A percentile compares a stretch with the other conserved stretches of the same genome.
Conservation (phyloP, 768 basidiomycete species). For the Multifurca ochricompacta region DNA sequence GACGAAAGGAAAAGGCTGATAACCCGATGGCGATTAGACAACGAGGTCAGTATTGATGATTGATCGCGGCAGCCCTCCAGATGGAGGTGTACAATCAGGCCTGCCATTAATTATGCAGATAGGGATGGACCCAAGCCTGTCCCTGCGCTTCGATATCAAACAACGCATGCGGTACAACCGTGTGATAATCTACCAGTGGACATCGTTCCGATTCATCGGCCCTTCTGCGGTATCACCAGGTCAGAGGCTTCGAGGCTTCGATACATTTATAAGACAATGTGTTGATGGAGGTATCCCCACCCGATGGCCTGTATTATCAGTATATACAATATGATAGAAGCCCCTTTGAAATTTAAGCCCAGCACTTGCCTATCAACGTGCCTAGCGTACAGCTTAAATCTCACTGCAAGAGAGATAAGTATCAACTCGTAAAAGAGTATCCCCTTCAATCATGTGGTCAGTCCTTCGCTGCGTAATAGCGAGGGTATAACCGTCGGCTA, state of each 20-base stretch:
- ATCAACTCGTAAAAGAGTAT: too few relatives aligned
- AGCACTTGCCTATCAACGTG: too few relatives aligned
- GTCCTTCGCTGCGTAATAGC: too few relatives aligned
- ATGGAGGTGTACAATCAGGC: conserved; percentile 61
- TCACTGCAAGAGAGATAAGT: too few relatives aligned
- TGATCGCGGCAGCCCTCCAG: too few relatives aligned
- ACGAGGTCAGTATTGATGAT: conserved; percentile 52
- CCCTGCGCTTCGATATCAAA: conserved; percentile 49
- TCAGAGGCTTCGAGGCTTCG: conserved; percentile 54
- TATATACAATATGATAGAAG: conserved; percentile 77
- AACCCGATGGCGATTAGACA: not conserved
- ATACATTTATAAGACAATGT: conserved; percentile 55
- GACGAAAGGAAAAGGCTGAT: not conserved
- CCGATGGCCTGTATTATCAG: conserved; percentile 75
- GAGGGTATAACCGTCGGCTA: too few relatives aligned
- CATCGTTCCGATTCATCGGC: conserved; percentile 72
- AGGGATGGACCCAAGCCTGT: conserved; percentile 63
- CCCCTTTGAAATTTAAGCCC: conserved; percentile 44
- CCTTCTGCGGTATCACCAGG: conserved; percentile 80
- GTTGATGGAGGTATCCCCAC: conserved; percentile 60
- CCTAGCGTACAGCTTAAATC: too few relatives aligned
- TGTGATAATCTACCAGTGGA: conserved; percentile 42
- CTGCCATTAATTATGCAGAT: conserved; percentile 75
- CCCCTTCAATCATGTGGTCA: too few relatives aligned
- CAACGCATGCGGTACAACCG: conserved; percentile 34